These are phyloP conservation scores for Hordeum pubiflorum DNA, from an alignment of 202 grass and related monocot species.

Conservation along the genomic window DNA sequence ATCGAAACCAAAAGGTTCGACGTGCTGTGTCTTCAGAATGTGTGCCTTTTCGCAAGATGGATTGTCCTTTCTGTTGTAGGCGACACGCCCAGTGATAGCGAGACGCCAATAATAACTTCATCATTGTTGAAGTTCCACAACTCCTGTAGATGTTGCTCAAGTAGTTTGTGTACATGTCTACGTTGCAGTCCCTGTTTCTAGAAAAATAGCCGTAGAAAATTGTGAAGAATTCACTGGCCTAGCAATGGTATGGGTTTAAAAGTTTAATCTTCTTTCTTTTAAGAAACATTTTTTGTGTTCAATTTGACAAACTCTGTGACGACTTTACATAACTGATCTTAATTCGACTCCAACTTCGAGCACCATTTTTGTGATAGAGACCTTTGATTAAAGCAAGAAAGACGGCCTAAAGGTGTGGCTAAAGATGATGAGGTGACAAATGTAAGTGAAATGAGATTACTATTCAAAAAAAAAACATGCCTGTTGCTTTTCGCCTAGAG, in stretches of 20 bases:
- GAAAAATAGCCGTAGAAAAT: background rate
- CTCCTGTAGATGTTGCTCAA: background rate
- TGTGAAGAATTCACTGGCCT: background rate
- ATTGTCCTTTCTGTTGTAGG: background rate
- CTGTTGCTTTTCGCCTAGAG: background rate
- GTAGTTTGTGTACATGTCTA: background rate
- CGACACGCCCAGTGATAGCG: background rate
- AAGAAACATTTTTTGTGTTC: background rate
- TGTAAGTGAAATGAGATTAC: background rate
- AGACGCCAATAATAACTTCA: background rate
- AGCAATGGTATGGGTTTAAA: background rate
- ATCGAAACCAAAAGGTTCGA: background rate
- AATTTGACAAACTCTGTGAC: background rate
- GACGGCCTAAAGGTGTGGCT: background rate
- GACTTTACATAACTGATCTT: background rate
- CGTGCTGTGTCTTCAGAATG: background rate
- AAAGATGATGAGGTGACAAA: background rate
- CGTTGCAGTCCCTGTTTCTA: background rate
- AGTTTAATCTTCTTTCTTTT: background rate
- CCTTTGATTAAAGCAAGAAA: background rate
- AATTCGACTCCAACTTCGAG: conserved; percentile 6
- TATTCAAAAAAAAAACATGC: background rate
- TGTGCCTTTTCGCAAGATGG: too few relatives aligned
- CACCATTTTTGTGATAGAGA: background rate
- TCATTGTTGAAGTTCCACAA: too few relatives aligned